Percentiles rank a stretch among this genome's conserved stretches.
phyloP scores from a whole-genome alignment of 768 basidiomycete species.

The Gloeophyllum trabeum region DNA sequence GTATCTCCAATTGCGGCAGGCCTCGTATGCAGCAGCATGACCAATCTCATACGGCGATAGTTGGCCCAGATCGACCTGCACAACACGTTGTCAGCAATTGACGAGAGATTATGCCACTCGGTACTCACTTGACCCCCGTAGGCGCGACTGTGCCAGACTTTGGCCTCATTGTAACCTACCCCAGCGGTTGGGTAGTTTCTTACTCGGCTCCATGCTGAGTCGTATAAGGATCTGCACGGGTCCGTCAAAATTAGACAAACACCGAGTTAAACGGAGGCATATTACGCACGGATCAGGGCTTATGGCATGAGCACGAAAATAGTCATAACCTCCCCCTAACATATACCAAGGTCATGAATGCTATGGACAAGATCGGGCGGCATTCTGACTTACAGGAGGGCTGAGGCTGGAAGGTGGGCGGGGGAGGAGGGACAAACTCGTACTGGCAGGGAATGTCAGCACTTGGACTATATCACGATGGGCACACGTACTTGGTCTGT shows the following conservation, averaged over 20 bases:
- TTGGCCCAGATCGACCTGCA: constrained; percentile 34
- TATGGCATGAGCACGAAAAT: constrained; percentile 49
- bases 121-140: constrained; percentile 47
- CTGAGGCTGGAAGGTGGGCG: constrained; percentile 30
- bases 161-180: constrained; percentile 48
- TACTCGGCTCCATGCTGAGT: constrained; percentile 21
- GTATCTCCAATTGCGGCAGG: constrained; percentile 56
- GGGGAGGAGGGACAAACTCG: constrained; percentile 22
- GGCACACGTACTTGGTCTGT: constrained; percentile 22
- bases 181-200: constrained; percentile 6
- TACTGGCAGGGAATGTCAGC: constrained; percentile 10
- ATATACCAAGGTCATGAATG: constrained; percentile 10
- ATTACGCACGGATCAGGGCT: constrained; percentile 44
- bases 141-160: constrained; percentile 51
- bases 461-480: constrained; percentile 1
- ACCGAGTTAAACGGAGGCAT: constrained; percentile 7
- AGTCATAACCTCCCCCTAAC: constrained; percentile 53
- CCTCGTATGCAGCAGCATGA: constrained; percentile 70
- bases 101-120: too few species aligned
- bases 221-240: constrained; percentile 20
- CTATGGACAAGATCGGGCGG: constrained; percentile 28
- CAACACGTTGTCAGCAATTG: too few species aligned
- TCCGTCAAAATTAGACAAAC: background rate
- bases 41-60: constrained; percentile 46
- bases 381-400: constrained; percentile 23